phyloP scores from a whole-genome alignment of 2,329 filamentous ascomycete genomes.

The Penicillium sp. region DNA sequence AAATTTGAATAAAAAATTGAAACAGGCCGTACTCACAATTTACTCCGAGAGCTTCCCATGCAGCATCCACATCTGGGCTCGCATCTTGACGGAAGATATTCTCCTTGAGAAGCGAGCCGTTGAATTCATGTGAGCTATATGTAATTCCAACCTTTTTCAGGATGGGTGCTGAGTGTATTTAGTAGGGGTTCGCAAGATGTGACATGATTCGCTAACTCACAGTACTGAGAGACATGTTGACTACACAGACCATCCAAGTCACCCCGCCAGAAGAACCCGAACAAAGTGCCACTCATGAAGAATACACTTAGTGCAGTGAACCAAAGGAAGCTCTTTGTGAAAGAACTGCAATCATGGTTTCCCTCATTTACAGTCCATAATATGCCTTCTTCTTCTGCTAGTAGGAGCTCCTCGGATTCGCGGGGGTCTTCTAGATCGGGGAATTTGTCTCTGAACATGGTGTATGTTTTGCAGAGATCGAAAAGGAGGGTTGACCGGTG shows the following conservation, averaged over 20 bases:
- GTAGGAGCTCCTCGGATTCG: slow-evolving; percentile 11
- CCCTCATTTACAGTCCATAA: slow-evolving; percentile 3
- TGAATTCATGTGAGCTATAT: slow-evolving; percentile 50
- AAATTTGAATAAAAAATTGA: not conserved
- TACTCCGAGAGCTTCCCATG: slow-evolving; percentile 55
- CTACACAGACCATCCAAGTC: slow-evolving; percentile 25
- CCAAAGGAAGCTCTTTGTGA: slow-evolving; percentile 1
- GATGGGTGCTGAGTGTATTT: slow-evolving; percentile 30
- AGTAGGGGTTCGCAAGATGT: not conserved
- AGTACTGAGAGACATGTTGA: slow-evolving; percentile 25
- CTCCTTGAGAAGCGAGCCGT: slow-evolving; percentile 58
- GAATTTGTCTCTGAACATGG: slow-evolving; percentile 7
- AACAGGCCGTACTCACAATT: slow-evolving; percentile 44
- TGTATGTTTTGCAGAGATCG: not conserved
- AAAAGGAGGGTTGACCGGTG: not conserved
- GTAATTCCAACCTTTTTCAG: slow-evolving; percentile 43
- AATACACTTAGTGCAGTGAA: slow-evolving; percentile 3
- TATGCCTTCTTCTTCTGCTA: slow-evolving; percentile 14
- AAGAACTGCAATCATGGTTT: not conserved
- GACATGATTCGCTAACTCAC: slow-evolving; percentile 10
- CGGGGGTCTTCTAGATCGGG: not conserved
- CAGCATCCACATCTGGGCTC: slow-evolving; percentile 56
- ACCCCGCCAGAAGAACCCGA: slow-evolving; percentile 22
- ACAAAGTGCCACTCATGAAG: slow-evolving; percentile 14
- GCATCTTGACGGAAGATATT: slow-evolving; percentile 54